Base-by-base conservation (phyloP, 192 early-diverging fungal species). In the Coemansia reversa region DNA sequence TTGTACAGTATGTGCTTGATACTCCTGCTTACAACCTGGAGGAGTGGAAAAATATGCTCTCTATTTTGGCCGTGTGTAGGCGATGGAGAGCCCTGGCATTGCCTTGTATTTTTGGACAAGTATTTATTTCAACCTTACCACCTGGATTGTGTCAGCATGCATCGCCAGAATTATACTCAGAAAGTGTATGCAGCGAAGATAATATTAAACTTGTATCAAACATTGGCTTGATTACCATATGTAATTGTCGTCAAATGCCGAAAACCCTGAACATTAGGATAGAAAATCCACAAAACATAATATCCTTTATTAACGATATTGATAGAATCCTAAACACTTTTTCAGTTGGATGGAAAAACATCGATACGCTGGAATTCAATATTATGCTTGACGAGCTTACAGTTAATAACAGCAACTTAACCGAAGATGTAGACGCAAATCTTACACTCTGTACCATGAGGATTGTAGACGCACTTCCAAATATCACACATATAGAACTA, bases 381-480 rank as follows among this genome's bases (percentile, higher is more conserved):
- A 29, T 60, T 24, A 48, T 60, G 25, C 47, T 60, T 8, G 59
- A 61, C 32, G 59, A 61, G 45, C 59, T 50, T n/a, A 18, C 47
- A 3, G 22, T 55, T 24, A 55, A 24, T 12, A 12, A 7, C 3
- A 29, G 53, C 28, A 29, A n/a, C 52, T 4, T 23, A 3, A 3
- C 16, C 18, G 20, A 14, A n/a, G 51, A 51, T 51, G 2, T 55
- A 9, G 53, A 55, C 7, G 23, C 25, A 6, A 5, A n/a, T 3
- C 11, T 29, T 9, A 16, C 27, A 7, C 20, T 29, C 2, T 14
- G 32, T n/a, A 51, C 48, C 47, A 29, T 30, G 4, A 23, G 7
- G 0, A 12, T 61, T 0, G 12, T 8, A 22, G 14, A 23, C 1
- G 14, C 30, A 0, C 7, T 51, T 6, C 59, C 59, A 27, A 61